These are phyloP conservation scores for Naganishia cerealis DNA, from an alignment of 1,284 basidiomycete species.

Conservation along the genomic window DNA sequence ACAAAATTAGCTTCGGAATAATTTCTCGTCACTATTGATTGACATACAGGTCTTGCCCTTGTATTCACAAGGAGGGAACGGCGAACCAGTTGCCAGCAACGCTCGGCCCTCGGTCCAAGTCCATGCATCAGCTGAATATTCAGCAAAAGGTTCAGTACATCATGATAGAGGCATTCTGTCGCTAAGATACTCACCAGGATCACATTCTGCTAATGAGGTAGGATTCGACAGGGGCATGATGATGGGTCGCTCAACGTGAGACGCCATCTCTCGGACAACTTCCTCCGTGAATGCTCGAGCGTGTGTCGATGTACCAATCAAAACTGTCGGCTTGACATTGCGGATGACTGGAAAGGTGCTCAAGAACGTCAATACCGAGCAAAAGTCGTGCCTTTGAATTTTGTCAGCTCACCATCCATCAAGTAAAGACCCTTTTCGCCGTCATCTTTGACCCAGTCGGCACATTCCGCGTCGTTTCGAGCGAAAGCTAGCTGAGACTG, in stretches of 20 bases:
- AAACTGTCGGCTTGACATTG: constrained; percentile 68
- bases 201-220: constrained; percentile 70
- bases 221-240: constrained; percentile 83
- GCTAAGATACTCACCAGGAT: constrained; percentile 56
- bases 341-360: constrained; percentile 60
- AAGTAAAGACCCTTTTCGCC: constrained; percentile 52
- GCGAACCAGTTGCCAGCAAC: constrained; percentile 75
- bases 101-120: constrained; percentile 75
- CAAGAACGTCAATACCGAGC: constrained; percentile 33
- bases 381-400: constrained; percentile 37
- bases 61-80: constrained; percentile 67
- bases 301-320: constrained; percentile 81
- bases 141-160: background rate
- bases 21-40: background rate
- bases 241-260: constrained; percentile 70
- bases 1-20: constrained; percentile 2
- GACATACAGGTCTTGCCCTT: constrained; percentile 33
- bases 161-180: constrained; percentile 48
- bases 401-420: constrained; percentile 48
- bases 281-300: constrained; percentile 77
- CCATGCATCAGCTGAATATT: constrained; percentile 57
- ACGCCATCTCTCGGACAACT: constrained; percentile 67
- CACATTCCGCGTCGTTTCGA: constrained; percentile 53
- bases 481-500: constrained; percentile 54
- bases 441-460: constrained; percentile 50